phyloP scores from a whole-genome alignment of 768 basidiomycete genomes.

The Suillus decipiens region DNA sequence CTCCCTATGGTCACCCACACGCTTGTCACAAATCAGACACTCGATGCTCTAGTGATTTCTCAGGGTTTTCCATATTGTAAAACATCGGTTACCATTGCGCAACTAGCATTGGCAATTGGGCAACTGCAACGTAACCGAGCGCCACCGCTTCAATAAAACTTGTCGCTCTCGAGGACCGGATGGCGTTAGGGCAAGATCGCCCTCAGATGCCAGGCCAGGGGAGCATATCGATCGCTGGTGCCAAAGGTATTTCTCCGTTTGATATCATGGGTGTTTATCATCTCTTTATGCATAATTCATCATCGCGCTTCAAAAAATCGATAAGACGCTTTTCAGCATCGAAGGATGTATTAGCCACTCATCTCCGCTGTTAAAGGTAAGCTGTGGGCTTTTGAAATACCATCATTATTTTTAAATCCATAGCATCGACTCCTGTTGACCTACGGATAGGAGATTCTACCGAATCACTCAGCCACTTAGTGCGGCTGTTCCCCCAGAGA shows the following conservation, averaged over 20 bases:
- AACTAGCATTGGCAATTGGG: no score
- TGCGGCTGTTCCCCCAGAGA: not conserved
- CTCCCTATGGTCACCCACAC: no score
- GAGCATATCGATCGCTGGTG: not conserved
- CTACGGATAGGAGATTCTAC: not conserved
- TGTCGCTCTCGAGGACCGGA: no score
- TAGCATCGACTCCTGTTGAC: not conserved
- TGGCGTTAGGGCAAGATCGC: not conserved
- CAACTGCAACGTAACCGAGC: no score
- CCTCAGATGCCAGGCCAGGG: not conserved
- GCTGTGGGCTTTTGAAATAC: not conserved
- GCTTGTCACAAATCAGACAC: no score
- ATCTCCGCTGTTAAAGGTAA: no score
- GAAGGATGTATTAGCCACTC: not conserved
- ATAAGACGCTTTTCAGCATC: not conserved
- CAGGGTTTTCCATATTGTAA: no score
- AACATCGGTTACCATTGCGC: no score
- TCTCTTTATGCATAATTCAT: not conserved
- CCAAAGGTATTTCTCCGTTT: not conserved
- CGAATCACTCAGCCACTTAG: not conserved
- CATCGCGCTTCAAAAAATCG: not conserved
- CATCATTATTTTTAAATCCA: not conserved
- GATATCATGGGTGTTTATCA: not conserved
- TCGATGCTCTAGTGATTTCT: no score
- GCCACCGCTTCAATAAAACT: no score